Evolutionary conservation across 2,329 filamentous ascomycete species (phyloP), one percentile per base, ranked within the genome.

Genomic region (Aspergillus novofumigatus): DNA sequence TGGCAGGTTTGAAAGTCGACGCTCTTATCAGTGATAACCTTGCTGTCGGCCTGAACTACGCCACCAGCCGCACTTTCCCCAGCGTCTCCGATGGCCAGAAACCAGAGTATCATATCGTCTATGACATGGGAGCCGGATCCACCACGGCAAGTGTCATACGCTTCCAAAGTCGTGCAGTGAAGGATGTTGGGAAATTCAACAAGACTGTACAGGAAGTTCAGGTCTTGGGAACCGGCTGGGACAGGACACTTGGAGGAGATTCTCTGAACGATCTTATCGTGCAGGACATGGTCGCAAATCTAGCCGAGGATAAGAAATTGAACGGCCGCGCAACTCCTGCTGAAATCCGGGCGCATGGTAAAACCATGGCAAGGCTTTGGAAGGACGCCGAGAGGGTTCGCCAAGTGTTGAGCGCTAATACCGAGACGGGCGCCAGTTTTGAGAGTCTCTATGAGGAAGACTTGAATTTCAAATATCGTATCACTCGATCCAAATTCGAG

Each of bases 171-270:
- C 87, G 88, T 65, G 87, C 83, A 1, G 88, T 97, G 61, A 99
- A 97, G 81, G 93, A 97, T 66, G 78, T 93, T 55, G 92, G 92
- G 63, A 92, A 90, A 73, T 93, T 85, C 80, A 97, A 97, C 81
- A 97, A 97, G 84, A 97, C 92, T 1, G 79, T 99, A 32, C 94
- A 97, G 72, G 94, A 99, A 73, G 88, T 97, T n/a, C 86, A 91
- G 60, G 90, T 96, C 41, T 67, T 97, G 48, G 92, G 93, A 57
- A 84, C 84, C 64, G 91, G 91, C 59, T 99, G 91, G 90, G 94
- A 99, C 69, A 85, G 86, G 68, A 90, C 88, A 3, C 86, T 99
- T 20, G 94, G 94, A 58, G 94, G 94, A 55, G 93, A 99, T 71
- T 81, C 88, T 35, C 81, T 99, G 60, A 99, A 97, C 74, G 84